A percentile compares a stretch with the other conserved stretches of the same genome.
These are phyloP conservation scores for Rhodamnia rubescens DNA, from an alignment of 345 rosid genomes.

Conservation along the genomic window DNA sequence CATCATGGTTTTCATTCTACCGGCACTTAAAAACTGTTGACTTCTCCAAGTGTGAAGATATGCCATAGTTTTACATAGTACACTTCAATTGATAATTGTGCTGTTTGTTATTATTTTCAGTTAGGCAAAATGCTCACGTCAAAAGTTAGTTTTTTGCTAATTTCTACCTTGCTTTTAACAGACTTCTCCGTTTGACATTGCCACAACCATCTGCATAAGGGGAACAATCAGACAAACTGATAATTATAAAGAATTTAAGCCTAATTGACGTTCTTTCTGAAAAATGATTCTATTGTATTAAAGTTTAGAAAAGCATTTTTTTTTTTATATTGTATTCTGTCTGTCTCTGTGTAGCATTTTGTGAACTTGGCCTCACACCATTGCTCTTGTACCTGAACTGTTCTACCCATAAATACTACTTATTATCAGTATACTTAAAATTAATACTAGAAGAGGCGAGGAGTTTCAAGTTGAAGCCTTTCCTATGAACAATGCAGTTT, in stretches of 20 bases:
- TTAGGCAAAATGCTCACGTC: not conserved
- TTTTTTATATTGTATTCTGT: not conserved
- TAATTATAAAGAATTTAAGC: not conserved
- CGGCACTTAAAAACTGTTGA: not conserved
- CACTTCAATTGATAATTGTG: not conserved
- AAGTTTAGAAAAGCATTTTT: not conserved
- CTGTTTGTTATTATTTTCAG: not conserved
- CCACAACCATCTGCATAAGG: not conserved
- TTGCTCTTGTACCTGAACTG: not conserved
- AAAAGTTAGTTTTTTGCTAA: not conserved
- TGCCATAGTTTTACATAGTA: not conserved
- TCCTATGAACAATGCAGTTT: not conserved
- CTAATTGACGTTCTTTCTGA: not conserved
- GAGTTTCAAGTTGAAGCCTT: not conserved
- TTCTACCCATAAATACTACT: not conserved
- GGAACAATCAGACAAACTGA: not conserved
- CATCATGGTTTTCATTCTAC: not conserved
- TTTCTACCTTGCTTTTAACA: not conserved
- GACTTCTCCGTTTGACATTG: not conserved
- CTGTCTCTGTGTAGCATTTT: not conserved
- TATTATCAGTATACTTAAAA: not conserved
- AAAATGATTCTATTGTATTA: not conserved
- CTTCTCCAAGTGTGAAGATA: not conserved
- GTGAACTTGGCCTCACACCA: not conserved
- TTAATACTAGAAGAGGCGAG: not conserved